Base-by-base conservation (phyloP, 2,329 filamentous ascomycete species). In the Sarocladium brachiariae region DNA sequence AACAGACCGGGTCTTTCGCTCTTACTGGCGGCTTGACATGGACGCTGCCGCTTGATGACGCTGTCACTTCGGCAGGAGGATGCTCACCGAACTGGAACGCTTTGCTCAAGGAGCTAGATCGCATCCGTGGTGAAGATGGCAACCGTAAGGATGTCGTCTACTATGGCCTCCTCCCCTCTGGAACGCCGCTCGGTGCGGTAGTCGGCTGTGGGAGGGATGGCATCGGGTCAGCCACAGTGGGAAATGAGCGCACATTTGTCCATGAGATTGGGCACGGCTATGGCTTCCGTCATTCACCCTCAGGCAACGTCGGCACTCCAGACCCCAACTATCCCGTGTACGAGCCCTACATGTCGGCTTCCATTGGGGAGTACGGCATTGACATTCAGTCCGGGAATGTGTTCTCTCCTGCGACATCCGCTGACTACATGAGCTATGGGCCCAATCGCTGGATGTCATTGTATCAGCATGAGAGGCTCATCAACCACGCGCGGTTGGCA, bases 361-460 rank as follows among this genome's bases (percentile, higher is more conserved):
- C 43, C 24, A 47, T 47, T 16, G 43, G 21, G 10, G 21, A 47
- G 43, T 47, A 47, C 43, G 43, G 43, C 21, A 30, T 47, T 18
- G 43, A 31, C 25, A 47, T 47, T 18, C 43, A 47, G 43, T 19
- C 23, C 21, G 43, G 43, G 10, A 11, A 19, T 24, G 25, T 47
- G 7, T 27, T 27, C 25, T 47, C 43, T 31, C 43, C 43, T 11
- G 21, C 43, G 23, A 47, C 43, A 6, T 47, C 43, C 10, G 27
- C 24, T 11, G 43, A 47, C 43, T 47, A 47, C n/a, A 47, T 47
- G 43, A 47, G 43, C 43, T 47, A 47, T 13, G 43, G 21, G 24
- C 21, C 43, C 16, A 47, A 31, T 31, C 43, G 43, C 21, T 47
- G 43, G 43, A 47, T 47, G 43, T 47, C 43, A 5, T 24, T 47